phyloP scores from a whole-genome alignment of 148 eudicot genomes.

The Vaccinium corymbosum region DNA sequence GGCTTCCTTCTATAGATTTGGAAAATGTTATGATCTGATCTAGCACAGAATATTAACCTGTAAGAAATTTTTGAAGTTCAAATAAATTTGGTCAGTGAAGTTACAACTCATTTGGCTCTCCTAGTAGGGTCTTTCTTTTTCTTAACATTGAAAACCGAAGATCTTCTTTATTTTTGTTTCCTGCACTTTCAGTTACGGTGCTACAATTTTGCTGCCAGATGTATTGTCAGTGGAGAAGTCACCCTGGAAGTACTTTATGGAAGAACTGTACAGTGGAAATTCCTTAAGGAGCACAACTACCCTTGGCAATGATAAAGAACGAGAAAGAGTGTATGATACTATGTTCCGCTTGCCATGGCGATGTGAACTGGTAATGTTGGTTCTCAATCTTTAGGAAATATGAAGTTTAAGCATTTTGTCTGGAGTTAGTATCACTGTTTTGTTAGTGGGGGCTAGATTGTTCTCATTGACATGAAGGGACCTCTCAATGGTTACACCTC shows the following conservation, averaged over 20 bases:
- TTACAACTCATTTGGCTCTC: background rate
- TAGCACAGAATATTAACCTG: background rate
- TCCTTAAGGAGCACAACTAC: slow-evolving; percentile 77
- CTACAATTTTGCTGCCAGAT: slow-evolving; percentile 38
- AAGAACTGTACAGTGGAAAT: slow-evolving; percentile 76
- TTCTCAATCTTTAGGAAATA: background rate
- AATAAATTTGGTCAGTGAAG: background rate
- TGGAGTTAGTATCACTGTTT: background rate
- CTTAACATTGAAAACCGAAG: background rate
- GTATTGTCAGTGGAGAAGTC: slow-evolving; percentile 60
- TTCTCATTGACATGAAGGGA: background rate
- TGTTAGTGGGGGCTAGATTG: background rate
- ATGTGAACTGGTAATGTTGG: slow-evolving; percentile 82
- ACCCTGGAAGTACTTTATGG: slow-evolving; percentile 70
- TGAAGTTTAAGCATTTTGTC: background rate
- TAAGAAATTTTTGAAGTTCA: background rate
- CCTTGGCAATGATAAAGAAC: slow-evolving; percentile 80
- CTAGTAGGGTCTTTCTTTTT: background rate
- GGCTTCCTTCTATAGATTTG: background rate
- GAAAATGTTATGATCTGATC: background rate
- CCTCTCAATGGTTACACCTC: background rate
- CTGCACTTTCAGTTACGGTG: slow-evolving; percentile 18
- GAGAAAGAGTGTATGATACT: slow-evolving; percentile 92
- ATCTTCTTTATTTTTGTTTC: slow-evolving; percentile 6
- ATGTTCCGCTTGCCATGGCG: slow-evolving; percentile 99